Conservation (phyloP, 2,329 filamentous ascomycete genomes). For the Colletotrichum endophyticum region DNA sequence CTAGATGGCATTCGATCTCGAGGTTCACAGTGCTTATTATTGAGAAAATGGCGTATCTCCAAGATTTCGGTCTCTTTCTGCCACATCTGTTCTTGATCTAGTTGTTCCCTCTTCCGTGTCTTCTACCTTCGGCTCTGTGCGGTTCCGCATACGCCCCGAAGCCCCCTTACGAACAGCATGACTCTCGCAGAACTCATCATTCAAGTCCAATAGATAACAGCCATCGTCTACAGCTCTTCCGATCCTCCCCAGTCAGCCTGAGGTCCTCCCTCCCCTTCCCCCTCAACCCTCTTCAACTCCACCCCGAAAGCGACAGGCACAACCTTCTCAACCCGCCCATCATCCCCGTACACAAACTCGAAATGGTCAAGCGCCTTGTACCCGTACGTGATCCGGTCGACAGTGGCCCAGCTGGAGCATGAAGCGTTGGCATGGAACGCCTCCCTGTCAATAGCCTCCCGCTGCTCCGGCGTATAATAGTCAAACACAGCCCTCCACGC, state of each 20-base stretch:
- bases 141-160: no score
- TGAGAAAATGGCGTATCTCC: fast-evolving
- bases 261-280: not conserved
- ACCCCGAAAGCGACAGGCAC: constrained; percentile 4
- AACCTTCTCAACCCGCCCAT: constrained; percentile 3
- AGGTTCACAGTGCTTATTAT: no score
- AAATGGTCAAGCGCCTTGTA: constrained; percentile 29
- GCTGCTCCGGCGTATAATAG: constrained; percentile 13
- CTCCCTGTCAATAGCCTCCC: constrained; percentile 23
- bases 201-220: not conserved
- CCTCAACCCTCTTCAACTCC: not conserved
- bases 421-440: constrained; percentile 31
- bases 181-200: no score
- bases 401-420: constrained; percentile 34
- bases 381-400: constrained; percentile 37
- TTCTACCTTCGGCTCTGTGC: no score
- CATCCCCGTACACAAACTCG: constrained; percentile 26
- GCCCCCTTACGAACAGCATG: no score
- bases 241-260: not conserved
- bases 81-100: no score
- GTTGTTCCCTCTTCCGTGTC: no score
- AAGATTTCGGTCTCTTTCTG: no score
- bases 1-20: no score
- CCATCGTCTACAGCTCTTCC: not conserved
- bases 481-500: constrained; percentile 39